A percentile compares a stretch with the other conserved stretches of the same genome.
Conservation (phyloP, 805 yeast species). For the Candida ficus region DNA sequence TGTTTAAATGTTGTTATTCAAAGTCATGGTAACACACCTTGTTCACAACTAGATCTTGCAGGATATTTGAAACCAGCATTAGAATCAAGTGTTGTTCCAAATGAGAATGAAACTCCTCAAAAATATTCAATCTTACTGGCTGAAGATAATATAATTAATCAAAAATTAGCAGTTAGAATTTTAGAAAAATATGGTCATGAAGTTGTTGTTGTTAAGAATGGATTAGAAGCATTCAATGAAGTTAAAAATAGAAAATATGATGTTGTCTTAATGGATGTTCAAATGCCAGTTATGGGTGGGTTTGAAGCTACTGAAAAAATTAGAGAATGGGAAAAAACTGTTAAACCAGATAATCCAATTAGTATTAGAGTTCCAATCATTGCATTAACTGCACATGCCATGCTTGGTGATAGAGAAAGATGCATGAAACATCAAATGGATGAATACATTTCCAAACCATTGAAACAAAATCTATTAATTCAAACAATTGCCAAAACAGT, state of each 20-base stretch:
- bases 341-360: conserved; percentile 63
- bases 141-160: conserved; percentile 84
- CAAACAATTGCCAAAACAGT: conserved; percentile 85
- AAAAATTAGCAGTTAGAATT: conserved; percentile 79
- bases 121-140: conserved; percentile 74
- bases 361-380: conserved; percentile 80
- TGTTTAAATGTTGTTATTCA: conserved; percentile 85
- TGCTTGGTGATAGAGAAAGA: conserved; percentile 87
- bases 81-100: conserved; percentile 76
- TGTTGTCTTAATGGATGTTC: conserved; percentile 88
- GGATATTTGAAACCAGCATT: conserved; percentile 80
- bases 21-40: conserved; percentile 85
- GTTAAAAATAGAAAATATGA: conserved; percentile 64
- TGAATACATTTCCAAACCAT: conserved; percentile 82
- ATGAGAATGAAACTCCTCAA: conserved; percentile 72
- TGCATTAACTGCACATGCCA: conserved; percentile 89
- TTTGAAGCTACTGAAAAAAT: conserved; percentile 86
- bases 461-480: conserved; percentile 75
- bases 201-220: conserved; percentile 83
- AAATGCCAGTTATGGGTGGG: conserved; percentile 95
- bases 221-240: conserved; percentile 76
- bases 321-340: conserved; percentile 81
- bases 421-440: conserved; percentile 90
- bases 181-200: conserved; percentile 81
- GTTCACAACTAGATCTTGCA: conserved; percentile 75